Percentiles rank a stretch among this genome's conserved stretches.
These are phyloP conservation scores for Aureobasidium leucospermi DNA, from an alignment of 2,329 filamentous ascomycete genomes.

Conservation along the genomic window DNA sequence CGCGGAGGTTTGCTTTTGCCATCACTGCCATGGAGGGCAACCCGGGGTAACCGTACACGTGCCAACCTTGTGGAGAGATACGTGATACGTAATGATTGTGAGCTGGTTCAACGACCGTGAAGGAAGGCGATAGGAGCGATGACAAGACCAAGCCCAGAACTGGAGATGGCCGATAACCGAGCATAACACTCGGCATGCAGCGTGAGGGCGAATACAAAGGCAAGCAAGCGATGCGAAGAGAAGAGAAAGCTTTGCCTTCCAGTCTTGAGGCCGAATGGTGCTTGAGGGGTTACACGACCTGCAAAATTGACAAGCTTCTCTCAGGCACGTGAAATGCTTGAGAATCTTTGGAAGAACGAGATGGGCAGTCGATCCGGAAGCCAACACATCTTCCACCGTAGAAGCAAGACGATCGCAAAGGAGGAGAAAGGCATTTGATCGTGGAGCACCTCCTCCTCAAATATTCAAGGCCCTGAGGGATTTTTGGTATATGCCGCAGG, in stretches of 20 bases:
- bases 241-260: neutral
- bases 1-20: constrained; percentile 10
- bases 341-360: neutral
- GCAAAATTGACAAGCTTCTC: neutral
- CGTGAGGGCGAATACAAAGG: too few relatives aligned
- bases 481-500: constrained; percentile 7
- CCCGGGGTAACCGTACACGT: neutral
- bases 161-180: neutral
- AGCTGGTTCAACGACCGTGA: neutral
- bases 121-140: constrained; percentile 1
- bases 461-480: neutral
- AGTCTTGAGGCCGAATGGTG: neutral
- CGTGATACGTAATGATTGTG: neutral
- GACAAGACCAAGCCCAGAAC: constrained; percentile 7
- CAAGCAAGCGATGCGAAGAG: neutral
- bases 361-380: constrained; percentile 4
- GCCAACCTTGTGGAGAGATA: neutral
- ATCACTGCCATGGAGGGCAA: neutral
- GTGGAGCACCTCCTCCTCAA: neutral
- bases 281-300: neutral
- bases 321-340: constrained; percentile 1
- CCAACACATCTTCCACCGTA: neutral
- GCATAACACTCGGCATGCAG: neutral
- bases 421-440: neutral
- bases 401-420: neutral